phyloP scores from a whole-genome alignment of 768 basidiomycete species.

The Boletus tomentosulus region DNA sequence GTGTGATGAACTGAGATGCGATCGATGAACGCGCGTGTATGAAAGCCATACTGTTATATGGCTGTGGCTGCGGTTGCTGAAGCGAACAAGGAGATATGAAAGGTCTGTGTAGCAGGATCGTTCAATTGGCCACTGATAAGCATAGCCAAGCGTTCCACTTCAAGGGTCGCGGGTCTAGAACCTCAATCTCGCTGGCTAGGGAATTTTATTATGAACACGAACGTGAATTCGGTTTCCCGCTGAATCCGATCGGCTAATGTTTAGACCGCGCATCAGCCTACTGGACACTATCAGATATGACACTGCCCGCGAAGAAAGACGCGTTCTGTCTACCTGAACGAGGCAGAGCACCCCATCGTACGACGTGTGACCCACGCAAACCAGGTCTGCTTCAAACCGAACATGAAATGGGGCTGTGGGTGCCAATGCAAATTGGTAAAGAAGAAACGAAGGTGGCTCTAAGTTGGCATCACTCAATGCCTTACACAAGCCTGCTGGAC shows the following conservation, averaged over 20 bases:
- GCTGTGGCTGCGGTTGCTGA: slow-evolving; percentile 2
- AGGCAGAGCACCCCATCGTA: slow-evolving; percentile 3
- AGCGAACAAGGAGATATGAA: neutral
- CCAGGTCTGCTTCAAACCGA: neutral
- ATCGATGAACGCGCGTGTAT: neutral
- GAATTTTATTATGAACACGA: neutral
- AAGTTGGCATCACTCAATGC: neutral
- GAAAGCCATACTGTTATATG: neutral
- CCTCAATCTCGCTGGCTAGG: neutral
- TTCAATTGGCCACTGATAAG: slow-evolving; percentile 3
- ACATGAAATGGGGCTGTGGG: neutral
- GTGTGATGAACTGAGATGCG: slow-evolving; percentile 2
- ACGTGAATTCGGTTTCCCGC: slow-evolving; percentile 1
- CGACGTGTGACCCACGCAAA: neutral
- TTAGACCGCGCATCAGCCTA: neutral
- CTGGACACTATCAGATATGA: neutral
- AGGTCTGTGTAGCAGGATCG: neutral
- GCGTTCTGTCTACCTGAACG: neutral
- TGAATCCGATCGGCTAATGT: slow-evolving; percentile 2
- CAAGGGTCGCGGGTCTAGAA: slow-evolving; percentile 2
- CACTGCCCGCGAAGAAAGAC: neutral
- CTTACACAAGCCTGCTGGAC: neutral
- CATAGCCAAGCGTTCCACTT: neutral
- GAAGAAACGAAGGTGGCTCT: neutral
- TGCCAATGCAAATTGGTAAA: neutral